These are phyloP conservation scores for Naegleria gruberi DNA, from an alignment of 208 protist genomes.

Conservation along the genomic window DNA sequence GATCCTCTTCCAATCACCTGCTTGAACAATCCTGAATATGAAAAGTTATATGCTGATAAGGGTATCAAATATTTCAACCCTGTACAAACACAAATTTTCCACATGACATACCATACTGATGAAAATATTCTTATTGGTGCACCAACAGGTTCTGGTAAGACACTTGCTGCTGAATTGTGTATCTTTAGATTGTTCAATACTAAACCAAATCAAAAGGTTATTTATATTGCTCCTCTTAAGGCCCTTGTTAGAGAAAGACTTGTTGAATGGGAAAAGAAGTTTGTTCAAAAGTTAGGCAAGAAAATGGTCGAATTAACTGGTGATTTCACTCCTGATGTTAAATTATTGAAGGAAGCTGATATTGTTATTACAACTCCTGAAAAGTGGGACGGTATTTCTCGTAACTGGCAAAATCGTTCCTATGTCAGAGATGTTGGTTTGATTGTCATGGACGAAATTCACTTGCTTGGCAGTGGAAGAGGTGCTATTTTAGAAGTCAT, in stretches of 20 bases:
- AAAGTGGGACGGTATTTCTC: constrained; percentile 99
- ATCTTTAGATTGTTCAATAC: constrained; percentile 86
- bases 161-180: constrained; percentile 94
- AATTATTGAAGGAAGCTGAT: constrained; percentile 76
- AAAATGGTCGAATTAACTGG: constrained; percentile 95
- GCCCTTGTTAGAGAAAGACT: constrained; percentile 97
- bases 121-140: constrained; percentile 94
- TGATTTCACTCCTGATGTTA: constrained; percentile 86
- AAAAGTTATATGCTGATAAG: constrained; percentile 67
- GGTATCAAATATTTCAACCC: constrained; percentile 95
- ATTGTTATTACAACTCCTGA: constrained; percentile 98
- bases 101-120: constrained; percentile 95
- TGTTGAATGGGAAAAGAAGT: constrained; percentile 87
- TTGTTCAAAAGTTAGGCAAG: constrained; percentile 74
- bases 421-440: constrained; percentile 88
- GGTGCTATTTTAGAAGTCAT: constrained; percentile 98
- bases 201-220: constrained; percentile 76
- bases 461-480: constrained; percentile 96
- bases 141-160: constrained; percentile 97
- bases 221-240: constrained; percentile 99
- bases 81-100: constrained; percentile 97
- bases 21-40: constrained; percentile 69
- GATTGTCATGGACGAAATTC: constrained; percentile 97
- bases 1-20: constrained; percentile 74
- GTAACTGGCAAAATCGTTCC: constrained; percentile 92